Conservation (phyloP, 345 rosid species). For the Kandelia obovata region DNA sequence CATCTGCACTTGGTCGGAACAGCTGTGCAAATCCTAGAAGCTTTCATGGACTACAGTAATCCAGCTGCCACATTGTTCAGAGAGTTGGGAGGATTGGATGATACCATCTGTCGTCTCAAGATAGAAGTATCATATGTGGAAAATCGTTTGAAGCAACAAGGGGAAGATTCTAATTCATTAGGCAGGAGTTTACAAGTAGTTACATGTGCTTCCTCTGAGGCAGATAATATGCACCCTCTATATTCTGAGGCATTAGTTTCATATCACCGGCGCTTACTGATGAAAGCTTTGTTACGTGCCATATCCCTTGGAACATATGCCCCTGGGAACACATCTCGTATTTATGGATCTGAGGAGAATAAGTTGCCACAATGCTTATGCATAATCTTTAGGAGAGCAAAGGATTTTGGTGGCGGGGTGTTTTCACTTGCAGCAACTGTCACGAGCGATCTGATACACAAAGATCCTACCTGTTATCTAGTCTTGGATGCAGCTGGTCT, state of each 20-base stretch:
- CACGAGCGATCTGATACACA: slow-evolving; percentile 96
- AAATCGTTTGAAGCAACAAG: slow-evolving; percentile 47
- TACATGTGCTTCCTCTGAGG: slow-evolving; percentile 42
- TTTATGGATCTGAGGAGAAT: slow-evolving; percentile 83
- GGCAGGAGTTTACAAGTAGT: slow-evolving; percentile 36
- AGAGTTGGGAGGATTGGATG: slow-evolving; percentile 96
- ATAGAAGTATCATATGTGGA: slow-evolving; percentile 72
- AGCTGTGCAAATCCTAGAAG: slow-evolving; percentile 84
- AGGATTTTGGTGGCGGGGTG: slow-evolving; percentile 95
- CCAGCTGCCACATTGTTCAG: slow-evolving; percentile 92
- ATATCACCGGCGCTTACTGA: slow-evolving; percentile 61
- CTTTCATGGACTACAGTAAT: slow-evolving; percentile 93
- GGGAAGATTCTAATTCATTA: slow-evolving; percentile 45
- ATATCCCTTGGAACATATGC: slow-evolving; percentile 95
- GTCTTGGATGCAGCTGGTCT: slow-evolving; percentile 84
- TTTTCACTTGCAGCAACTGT: slow-evolving; percentile 95
- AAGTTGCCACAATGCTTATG: slow-evolving; percentile 83
- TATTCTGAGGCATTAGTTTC: slow-evolving; percentile 87
- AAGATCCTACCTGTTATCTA: slow-evolving; percentile 88
- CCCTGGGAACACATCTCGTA: slow-evolving; percentile 75
- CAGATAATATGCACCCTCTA: slow-evolving; percentile 52
- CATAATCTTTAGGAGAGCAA: slow-evolving; percentile 72
- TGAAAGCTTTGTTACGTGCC: slow-evolving; percentile 85
- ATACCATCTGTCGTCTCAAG: slow-evolving; percentile 76
- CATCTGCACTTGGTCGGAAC: slow-evolving; percentile 88